Percentiles rank a stretch among this genome's conserved stretches.
These are phyloP conservation scores for Fraxinus latifolia DNA, from an alignment of 305 asterid species.

Conservation along the genomic window DNA sequence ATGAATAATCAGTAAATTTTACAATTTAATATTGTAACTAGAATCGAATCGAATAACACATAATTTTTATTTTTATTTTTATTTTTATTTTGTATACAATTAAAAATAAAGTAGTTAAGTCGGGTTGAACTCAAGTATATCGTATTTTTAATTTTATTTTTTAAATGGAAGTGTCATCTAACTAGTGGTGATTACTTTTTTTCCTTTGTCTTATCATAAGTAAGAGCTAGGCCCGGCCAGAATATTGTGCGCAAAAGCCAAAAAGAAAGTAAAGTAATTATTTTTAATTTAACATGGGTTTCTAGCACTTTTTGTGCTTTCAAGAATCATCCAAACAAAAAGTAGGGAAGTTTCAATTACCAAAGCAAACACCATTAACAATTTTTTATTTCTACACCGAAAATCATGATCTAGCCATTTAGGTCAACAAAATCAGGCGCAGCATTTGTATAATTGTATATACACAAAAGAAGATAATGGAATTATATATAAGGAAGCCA, in stretches of 20 bases:
- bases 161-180: background rate
- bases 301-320: background rate
- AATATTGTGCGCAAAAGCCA: background rate
- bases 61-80: no score
- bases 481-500: background rate
- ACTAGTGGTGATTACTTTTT: background rate
- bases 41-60: background rate
- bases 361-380: background rate
- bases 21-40: background rate
- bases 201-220: background rate
- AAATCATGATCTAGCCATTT: constrained; percentile 16
- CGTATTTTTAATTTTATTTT: background rate
- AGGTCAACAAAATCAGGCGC: constrained; percentile 38
- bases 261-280: background rate
- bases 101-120: background rate
- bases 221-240: background rate
- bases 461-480: background rate
- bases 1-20: constrained; percentile 1
- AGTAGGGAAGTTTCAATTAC: background rate
- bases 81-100: background rate
- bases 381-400: constrained; percentile 4
- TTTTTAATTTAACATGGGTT: background rate
- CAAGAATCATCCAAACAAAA: constrained; percentile 13
- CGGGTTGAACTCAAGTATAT: background rate
- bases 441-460: background rate